A percentile compares a stretch with the other conserved stretches of the same genome.
Evolutionary conservation across 805 yeast genomes (phyloP).

Genomic region (Candida gorgasii): DNA sequence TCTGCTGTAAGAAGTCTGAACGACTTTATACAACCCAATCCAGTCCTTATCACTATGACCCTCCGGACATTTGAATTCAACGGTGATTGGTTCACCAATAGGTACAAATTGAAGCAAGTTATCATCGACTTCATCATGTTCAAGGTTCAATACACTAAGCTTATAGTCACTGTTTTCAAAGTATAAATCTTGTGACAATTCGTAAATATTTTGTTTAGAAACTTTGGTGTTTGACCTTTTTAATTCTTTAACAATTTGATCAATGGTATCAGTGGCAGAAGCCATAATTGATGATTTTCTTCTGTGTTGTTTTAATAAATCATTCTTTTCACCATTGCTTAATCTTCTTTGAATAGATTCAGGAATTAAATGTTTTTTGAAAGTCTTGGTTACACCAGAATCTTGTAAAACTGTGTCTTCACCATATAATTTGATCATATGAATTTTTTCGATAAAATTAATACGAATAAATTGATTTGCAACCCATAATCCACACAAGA

Average conservation of each 20-base stretch:
- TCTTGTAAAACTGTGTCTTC: slow-evolving; percentile 57
- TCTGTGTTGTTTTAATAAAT: slow-evolving; percentile 16
- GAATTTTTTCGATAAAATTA: slow-evolving; percentile 73
- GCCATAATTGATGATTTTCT: slow-evolving; percentile 29
- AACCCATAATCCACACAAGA: slow-evolving; percentile 60
- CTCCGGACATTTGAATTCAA: slow-evolving; percentile 57
- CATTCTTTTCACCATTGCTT: slow-evolving; percentile 18
- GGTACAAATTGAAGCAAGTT: slow-evolving; percentile 19
- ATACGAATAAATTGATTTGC: slow-evolving; percentile 64
- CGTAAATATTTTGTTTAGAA: slow-evolving; percentile 36
- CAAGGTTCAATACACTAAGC: slow-evolving; percentile 26
- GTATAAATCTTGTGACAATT: slow-evolving; percentile 40
- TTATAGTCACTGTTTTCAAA: slow-evolving; percentile 39
- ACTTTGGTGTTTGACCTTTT: slow-evolving; percentile 33
- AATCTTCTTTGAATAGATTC: slow-evolving; percentile 36
- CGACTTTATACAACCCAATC: slow-evolving; percentile 72
- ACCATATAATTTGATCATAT: slow-evolving; percentile 76
- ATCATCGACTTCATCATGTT: slow-evolving; percentile 12
- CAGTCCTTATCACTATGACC: slow-evolving; percentile 58
- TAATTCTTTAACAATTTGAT: slow-evolving; percentile 45
- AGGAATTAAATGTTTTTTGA: slow-evolving; percentile 43
- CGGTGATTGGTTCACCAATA: slow-evolving; percentile 55
- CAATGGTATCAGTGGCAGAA: slow-evolving; percentile 45
- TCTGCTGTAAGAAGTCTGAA: slow-evolving; percentile 57
- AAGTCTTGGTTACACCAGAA: slow-evolving; percentile 47